A percentile compares a stretch with the other conserved stretches of the same genome.
These are phyloP conservation scores for Mucor velutinosus DNA, from an alignment of 371 early-diverging fungal species.

Conservation along the genomic window DNA sequence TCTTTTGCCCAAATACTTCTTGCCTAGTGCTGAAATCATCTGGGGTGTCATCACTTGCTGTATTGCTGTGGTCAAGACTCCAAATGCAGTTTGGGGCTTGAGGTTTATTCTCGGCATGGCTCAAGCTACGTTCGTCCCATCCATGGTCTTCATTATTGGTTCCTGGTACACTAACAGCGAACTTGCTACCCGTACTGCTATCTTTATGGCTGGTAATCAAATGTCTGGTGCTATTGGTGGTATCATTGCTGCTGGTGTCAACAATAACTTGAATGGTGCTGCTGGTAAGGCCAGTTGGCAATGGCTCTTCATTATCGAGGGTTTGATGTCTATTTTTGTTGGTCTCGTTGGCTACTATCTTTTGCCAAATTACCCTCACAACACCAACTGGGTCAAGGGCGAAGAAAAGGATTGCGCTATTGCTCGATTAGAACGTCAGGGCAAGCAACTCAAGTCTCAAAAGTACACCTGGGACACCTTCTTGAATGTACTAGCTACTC, in stretches of 20 bases:
- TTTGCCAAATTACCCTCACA: slow-evolving; percentile 8
- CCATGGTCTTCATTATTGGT: slow-evolving; percentile 15
- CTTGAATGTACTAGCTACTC: slow-evolving; percentile 6
- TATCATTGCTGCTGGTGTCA: slow-evolving; percentile 3
- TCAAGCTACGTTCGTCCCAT: slow-evolving; percentile 9
- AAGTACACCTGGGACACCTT: slow-evolving; percentile 5
- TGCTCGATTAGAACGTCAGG: slow-evolving; percentile 6
- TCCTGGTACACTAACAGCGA: slow-evolving; percentile 9
- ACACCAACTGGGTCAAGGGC: slow-evolving; percentile 8
- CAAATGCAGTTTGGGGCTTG: slow-evolving; percentile 5
- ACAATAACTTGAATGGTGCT: slow-evolving; percentile 1
- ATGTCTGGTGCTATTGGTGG: slow-evolving; percentile 11
- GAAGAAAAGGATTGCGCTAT: slow-evolving; percentile 4
- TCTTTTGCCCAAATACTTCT: slow-evolving; percentile 5
- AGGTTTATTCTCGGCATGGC: slow-evolving; percentile 4
- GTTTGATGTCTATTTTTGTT: slow-evolving; percentile 9
- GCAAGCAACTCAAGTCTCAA: slow-evolving; percentile 3
- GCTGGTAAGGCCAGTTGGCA: slow-evolving; percentile 17
- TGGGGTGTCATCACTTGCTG: slow-evolving; percentile 10
- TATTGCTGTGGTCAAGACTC: slow-evolving; percentile 5
- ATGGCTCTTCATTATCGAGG: slow-evolving; percentile 28
- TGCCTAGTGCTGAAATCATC: slow-evolving; percentile 4
- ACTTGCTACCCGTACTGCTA: slow-evolving; percentile 10
- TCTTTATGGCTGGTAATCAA: slow-evolving; percentile 8
- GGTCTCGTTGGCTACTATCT: slow-evolving; percentile 12